Base-by-base conservation (phyloP, 2,329 filamentous ascomycete species). In the Diaporthe sp. region DNA sequence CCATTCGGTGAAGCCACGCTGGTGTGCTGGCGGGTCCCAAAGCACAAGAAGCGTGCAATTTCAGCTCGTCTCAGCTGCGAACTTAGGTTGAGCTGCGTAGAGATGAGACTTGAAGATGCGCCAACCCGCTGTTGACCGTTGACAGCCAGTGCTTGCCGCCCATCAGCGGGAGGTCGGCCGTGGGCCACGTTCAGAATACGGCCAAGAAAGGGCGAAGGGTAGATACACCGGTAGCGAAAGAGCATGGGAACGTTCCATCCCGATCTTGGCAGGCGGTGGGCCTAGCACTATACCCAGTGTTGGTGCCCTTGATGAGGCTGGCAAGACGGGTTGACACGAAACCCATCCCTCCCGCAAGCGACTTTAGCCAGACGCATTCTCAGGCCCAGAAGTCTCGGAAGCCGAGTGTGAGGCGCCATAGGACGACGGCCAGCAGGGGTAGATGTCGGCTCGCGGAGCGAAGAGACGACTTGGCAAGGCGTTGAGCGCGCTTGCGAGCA, bases 241-340 rank as follows among this genome's bases (percentile, higher is more conserved):
- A 27, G 44, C 63, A 39, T 51, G 47, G 63, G n/a, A 30, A 12
- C 32, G 63, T 53, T 53, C 47, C 63, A 68, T 68, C 32, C 44
- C 63, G 63, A 53, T n/a, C 63, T 68, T 53, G 63, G 63, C 63
- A 68, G 63, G 47, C 19, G n/a, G n/a, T 39, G 47, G 63, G 2
- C 32, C 32, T 39, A n/a, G n/a, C 47, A 12, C 9, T 53, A 27
- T 39, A 22, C 9, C 30, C 47, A 68, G 32, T 53, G 32, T 27
- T 27, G 32, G 44, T 35, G 63, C 32, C 30, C 2, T 53, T 32
- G 25, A 39, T 30, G 30, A 37, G 63, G 63, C 42, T 37, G 44
- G 39, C 32, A 68, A 37, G 30, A 51, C 13, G 27, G 30, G 44
- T 19, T 19, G 61, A 37, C 44, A 25, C 47, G 63, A 68, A 68